Base-by-base conservation (phyloP, 2,329 filamentous ascomycete species). In the Ceratocystis cubensis region DNA sequence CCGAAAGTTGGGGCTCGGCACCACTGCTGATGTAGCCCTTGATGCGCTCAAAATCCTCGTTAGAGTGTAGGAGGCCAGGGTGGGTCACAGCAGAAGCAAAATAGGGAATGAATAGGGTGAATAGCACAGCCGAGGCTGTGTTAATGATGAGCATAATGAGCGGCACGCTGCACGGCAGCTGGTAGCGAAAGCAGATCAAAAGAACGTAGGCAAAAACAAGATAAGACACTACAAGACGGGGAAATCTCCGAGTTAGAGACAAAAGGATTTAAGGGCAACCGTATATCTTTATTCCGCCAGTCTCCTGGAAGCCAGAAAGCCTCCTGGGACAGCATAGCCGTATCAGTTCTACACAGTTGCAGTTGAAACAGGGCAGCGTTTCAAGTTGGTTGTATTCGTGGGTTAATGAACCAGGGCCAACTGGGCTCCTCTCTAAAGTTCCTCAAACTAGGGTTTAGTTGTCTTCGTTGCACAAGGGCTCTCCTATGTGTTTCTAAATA, bases 21-120 rank as follows among this genome's bases (percentile, higher is more conserved):
- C 72, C 70, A 22, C 71, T 68, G 1, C 72, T 66, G 28, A 77
- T 74, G 64, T 76, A 75, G 2, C 70, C 70, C 30, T 74, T 74
- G 65, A 80, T 76, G 6, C 78, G 75, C 6, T 73, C 70, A 59
- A 80, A 75, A 63, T 78, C 76, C 1, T 70, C 63, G 1, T 69
- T 63, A 0, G 74, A 76, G 65, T 78, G 75, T 22, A 78, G 73
- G 2, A 72, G 69, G 25, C 66, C 66, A 17, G 66, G 66, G 41
- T 67, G 66, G 10, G 10, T 61, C 1, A 22, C 48, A n/a, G 48
- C 48, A 50, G 3, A 50, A 25, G 15, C 48, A 50, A 50, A 13
- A 25, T 20, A 50, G n/a, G 15, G 48, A 5, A 50, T 50, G 22
- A 10, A 50, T 13, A 50, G 48, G n/a, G n/a, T 7, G 8, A 50